These are phyloP conservation scores for Euphrasia confusa DNA, from an alignment of 257 asterid species.

Conservation along the genomic window DNA sequence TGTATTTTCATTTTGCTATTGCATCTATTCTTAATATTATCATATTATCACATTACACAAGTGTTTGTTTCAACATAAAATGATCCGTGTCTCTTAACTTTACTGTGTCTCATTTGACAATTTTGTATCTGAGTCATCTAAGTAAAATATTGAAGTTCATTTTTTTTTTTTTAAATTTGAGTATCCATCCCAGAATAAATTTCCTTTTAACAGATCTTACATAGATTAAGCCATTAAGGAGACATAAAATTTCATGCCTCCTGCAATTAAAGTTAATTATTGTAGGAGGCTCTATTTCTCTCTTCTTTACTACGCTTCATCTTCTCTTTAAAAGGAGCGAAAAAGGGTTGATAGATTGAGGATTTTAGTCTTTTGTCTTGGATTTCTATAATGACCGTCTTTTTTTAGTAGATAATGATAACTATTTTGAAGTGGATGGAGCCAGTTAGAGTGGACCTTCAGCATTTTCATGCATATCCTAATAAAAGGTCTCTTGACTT, in stretches of 20 bases:
- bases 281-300: too few species aligned
- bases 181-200: too few species aligned
- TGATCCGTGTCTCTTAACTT: background rate
- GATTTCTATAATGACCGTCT: too few species aligned
- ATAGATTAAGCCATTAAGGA: too few species aligned
- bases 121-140: background rate
- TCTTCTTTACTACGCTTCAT: too few species aligned
- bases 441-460: background rate
- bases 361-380: too few species aligned
- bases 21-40: background rate
- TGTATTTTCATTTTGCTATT: background rate
- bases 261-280: too few species aligned
- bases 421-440: background rate
- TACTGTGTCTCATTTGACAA: background rate
- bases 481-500: slow-evolving; percentile 6
- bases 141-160: background rate
- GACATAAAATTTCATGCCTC: too few species aligned
- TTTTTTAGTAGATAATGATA: too few species aligned
- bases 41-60: background rate
- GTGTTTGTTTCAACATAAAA: slow-evolving; percentile 7
- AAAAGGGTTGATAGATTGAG: too few species aligned
- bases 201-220: too few species aligned
- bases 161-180: background rate
- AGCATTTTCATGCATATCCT: background rate
- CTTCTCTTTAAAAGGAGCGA: too few species aligned